These are phyloP conservation scores for Lachnellula arida DNA, from an alignment of 2,329 filamentous ascomycete species.

Conservation along the genomic window DNA sequence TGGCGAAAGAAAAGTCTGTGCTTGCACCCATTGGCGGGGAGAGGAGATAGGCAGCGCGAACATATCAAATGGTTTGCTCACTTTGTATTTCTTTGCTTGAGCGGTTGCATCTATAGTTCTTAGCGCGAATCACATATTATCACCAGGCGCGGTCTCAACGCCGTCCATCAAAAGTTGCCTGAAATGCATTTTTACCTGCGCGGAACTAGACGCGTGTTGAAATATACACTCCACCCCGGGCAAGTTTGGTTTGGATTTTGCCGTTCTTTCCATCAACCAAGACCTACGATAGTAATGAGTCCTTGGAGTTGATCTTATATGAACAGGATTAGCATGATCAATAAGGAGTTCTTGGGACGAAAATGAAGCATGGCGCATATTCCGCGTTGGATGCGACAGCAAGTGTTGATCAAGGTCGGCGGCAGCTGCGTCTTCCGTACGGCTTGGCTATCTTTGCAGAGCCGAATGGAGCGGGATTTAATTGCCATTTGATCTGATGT, in stretches of 20 bases:
- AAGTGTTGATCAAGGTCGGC: slow-evolving; percentile 4
- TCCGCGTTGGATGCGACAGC: slow-evolving; percentile 3
- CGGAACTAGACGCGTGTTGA: neutral
- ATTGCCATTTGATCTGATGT: neutral
- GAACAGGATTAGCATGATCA: neutral
- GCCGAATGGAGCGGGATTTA: no score
- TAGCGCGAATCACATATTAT: slow-evolving; percentile 24
- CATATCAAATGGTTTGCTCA: slow-evolving; percentile 20
- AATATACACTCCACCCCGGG: neutral
- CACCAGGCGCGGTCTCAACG: slow-evolving; percentile 8
- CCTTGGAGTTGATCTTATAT: no score
- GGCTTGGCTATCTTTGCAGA: neutral
- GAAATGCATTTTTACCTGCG: neutral
- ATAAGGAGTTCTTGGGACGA: neutral
- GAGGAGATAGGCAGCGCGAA: slow-evolving; percentile 7
- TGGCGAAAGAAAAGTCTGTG: slow-evolving; percentile 7
- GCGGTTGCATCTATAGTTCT: slow-evolving; percentile 27
- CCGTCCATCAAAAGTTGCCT: neutral
- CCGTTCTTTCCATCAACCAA: no score
- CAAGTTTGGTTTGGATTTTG: neutral
- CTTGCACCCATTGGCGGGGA: slow-evolving; percentile 4
- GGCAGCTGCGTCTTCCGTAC: neutral
- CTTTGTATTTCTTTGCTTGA: slow-evolving; percentile 31
- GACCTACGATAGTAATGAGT: no score
- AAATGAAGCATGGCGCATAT: neutral